Evolutionary conservation across 2,329 filamentous ascomycete species (phyloP), one percentile per base, ranked within the genome.

Genomic region (Huntiella decipiens): DNA sequence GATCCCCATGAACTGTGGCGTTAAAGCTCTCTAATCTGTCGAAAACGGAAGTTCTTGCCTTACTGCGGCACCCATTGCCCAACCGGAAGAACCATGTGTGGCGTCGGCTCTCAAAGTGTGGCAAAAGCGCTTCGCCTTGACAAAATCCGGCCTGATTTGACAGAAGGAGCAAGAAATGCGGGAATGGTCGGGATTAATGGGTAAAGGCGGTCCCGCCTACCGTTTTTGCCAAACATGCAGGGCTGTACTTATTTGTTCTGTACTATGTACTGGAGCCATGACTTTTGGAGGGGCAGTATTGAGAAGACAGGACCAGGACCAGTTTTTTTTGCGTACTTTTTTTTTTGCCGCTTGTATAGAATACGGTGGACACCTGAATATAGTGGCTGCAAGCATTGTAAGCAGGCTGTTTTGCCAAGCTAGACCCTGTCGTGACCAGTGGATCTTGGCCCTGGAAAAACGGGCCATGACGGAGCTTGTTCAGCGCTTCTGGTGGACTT

Each of bases 131-230:
- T 48, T 48, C 13, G 44, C 16, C 46, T 35, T 48, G 41, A 44
- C 28, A 43, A 22, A 22, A 28, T 8, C 13, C 31, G 39, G n/a
- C 11, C 13, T 31, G 31, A 28, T 31, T n/a, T 11, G 15, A 31
- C 19, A 22, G 12, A 28, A 41, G 28, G 35, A 34, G 16, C 34
- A 45, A 11, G 13, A 40, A 28, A 33, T 38, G 22, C 46, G 46
- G 36, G 37, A 48, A 48, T 48, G 46, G 46, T 44, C 46, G 46
- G 46, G 37, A 45, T 44, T 40, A 15, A 17, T 36, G 28, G 11
- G 31, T 13, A 19, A 32, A 35, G 43, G 43, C 46, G 46, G 46
- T 48, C 46, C 46, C 42, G 42, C 42, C 42, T 48, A 40, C 46
- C 46, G 16, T 40, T 40, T 48, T 44, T 22, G 45, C 38, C 22